Percentiles rank a stretch among this genome's conserved stretches.
Evolutionary conservation across 257 asterid genomes (phyloP).

Genomic region (Perilla frutescens): DNA sequence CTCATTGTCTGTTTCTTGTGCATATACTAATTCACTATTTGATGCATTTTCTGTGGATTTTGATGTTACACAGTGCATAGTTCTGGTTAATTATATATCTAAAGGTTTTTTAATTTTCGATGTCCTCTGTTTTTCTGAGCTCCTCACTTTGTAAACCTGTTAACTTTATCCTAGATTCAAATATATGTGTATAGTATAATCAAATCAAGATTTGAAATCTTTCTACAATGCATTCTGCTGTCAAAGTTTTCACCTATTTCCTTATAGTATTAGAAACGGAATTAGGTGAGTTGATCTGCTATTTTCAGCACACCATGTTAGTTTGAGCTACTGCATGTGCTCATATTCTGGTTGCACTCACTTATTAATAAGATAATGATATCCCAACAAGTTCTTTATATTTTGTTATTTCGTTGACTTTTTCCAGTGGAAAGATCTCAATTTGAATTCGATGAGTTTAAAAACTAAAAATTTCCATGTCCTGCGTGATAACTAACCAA

Average conservation of each 20-base stretch:
- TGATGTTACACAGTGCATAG: too few relatives aligned
- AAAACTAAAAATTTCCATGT: neutral
- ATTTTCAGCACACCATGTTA: neutral
- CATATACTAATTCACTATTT: too few relatives aligned
- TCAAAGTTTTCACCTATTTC: too few relatives aligned
- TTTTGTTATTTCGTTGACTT: neutral
- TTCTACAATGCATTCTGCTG: neutral
- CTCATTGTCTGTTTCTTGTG: neutral
- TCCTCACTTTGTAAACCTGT: neutral
- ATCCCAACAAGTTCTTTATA: neutral
- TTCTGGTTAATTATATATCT: neutral
- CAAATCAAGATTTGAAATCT: neutral
- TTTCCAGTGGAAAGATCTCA: neutral
- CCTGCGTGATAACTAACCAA: constrained; percentile 5
- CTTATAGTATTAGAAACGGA: too few relatives aligned
- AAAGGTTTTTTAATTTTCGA: neutral
- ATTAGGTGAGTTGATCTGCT: too few relatives aligned
- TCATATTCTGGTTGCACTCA: neutral
- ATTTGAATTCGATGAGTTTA: neutral
- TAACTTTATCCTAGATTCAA: constrained; percentile 1
- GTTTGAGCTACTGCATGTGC: neutral
- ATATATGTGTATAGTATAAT: neutral
- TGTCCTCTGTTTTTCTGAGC: neutral
- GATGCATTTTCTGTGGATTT: neutral
- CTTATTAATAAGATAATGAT: neutral